Conservation (phyloP, 352 stramenopile genomes). For the Phytophthora gonapodyides region DNA sequence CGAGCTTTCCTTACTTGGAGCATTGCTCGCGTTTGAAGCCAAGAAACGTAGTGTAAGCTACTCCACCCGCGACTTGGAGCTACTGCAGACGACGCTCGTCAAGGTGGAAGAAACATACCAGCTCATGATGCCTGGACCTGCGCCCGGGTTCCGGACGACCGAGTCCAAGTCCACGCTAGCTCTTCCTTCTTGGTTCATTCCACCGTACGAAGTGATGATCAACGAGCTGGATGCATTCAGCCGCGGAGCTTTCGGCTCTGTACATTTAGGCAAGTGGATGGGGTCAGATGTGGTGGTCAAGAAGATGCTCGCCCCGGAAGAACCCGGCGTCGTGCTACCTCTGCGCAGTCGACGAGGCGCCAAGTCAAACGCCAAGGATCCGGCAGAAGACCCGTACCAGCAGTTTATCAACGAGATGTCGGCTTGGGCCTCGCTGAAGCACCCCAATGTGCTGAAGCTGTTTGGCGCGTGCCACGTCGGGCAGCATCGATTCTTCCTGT, state of each 20-base stretch:
- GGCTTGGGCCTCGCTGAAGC: constrained; percentile 33
- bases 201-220: constrained; percentile 37
- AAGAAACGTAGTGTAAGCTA: constrained; percentile 33
- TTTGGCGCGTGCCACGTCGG: constrained; percentile 36
- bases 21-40: constrained; percentile 27
- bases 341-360: constrained; percentile 11
- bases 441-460: constrained; percentile 35
- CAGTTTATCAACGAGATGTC: constrained; percentile 29
- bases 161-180: constrained; percentile 11
- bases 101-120: constrained; percentile 26
- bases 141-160: constrained; percentile 4
- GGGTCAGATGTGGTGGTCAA: constrained; percentile 36
- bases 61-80: constrained; percentile 13
- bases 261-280: constrained; percentile 40
- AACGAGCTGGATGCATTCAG: constrained; percentile 27
- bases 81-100: constrained; percentile 21
- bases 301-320: constrained; percentile 20
- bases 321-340: constrained; percentile 5
- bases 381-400: constrained; percentile 8
- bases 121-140: constrained; percentile 2
- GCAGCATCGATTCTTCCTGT: constrained; percentile 25
- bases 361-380: constrained; percentile 18
- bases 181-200: constrained; percentile 36
- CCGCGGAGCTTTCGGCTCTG: constrained; percentile 28
- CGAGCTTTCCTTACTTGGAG: constrained; percentile 20